Base-by-base conservation (phyloP, 2,329 filamentous ascomycete species). In the Pseudomassariella vexata region DNA sequence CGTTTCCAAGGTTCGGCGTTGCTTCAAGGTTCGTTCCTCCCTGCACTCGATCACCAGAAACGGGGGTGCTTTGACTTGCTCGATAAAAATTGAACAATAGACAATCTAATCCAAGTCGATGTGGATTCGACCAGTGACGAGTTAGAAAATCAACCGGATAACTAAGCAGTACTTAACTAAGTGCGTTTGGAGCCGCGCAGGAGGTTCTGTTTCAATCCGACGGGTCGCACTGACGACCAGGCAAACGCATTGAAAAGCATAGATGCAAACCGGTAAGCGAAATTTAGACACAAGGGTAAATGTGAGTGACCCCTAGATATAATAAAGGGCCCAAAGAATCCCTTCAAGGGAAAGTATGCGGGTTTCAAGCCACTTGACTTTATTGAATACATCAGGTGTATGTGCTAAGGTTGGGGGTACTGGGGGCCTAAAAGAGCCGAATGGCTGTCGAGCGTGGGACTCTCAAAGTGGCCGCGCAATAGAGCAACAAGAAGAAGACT, bases 381-480 rank as follows among this genome's bases (percentile, higher is more conserved):
- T 29, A 34, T 34, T 34, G 32, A 22, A 34, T 28, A n/a, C n/a
- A n/a, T n/a, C n/a, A n/a, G n/a, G n/a, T n/a, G n/a, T 26, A 34
- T 28, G 12, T 29, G 14, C 18, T 12, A 22, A 24, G 32, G 32
- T 28, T 28, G 32, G 32, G 25, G 26, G 24, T 17, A 24, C 19
- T n/a, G n/a, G n/a, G n/a, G n/a, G n/a, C n/a, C n/a, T n/a, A n/a
- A n/a, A n/a, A n/a, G n/a, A n/a, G n/a, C n/a, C n/a, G n/a, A n/a
- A n/a, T n/a, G n/a, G n/a, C n/a, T n/a, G n/a, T n/a, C n/a, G n/a
- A n/a, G n/a, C n/a, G n/a, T n/a, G n/a, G n/a, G n/a, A n/a, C n/a
- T n/a, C n/a, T n/a, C n/a, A 23, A 24, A 20, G 22, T 30, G 28
- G 33, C 27, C 28, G 33, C 27, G 28, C 23, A 25, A 30, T 24